Evolutionary conservation across 768 basidiomycete genomes (phyloP).

Genomic region (Tylopilus subfusipes): DNA sequence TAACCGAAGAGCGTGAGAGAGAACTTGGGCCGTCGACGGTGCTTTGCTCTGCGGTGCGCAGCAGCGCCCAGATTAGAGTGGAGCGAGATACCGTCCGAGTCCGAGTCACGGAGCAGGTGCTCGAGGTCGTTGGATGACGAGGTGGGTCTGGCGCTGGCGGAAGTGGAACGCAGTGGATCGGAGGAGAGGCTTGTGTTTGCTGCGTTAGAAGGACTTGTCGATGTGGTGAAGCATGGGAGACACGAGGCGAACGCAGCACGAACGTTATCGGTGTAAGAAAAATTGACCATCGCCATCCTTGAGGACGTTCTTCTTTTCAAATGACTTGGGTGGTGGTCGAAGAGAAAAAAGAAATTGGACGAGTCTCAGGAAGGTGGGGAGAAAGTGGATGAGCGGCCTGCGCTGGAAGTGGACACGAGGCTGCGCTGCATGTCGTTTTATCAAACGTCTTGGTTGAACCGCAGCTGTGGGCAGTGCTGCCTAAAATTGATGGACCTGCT

Average conservation of each 20-base stretch:
- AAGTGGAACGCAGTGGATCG: constrained; percentile 26
- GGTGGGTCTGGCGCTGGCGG: constrained; percentile 6
- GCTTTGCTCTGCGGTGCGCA: constrained; percentile 30
- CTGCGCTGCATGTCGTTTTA: background rate
- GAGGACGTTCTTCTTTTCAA: background rate
- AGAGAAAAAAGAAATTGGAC: background rate
- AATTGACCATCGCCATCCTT: constrained; percentile 35
- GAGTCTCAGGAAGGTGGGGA: background rate
- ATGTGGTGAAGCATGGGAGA: constrained; percentile 51
- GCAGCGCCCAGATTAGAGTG: constrained; percentile 56
- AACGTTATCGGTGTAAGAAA: constrained; percentile 63
- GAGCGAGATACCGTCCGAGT: constrained; percentile 58
- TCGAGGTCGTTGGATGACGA: constrained; percentile 41
- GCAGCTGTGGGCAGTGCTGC: background rate
- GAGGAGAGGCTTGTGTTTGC: constrained; percentile 8
- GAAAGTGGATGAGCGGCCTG: background rate
- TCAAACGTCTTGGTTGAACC: background rate
- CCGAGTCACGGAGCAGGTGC: constrained; percentile 47
- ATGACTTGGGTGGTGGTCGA: background rate
- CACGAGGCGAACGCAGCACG: constrained; percentile 59
- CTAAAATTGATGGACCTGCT: too few species aligned
- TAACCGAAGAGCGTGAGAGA: constrained; percentile 62
- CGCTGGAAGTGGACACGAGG: background rate
- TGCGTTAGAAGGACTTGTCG: constrained; percentile 1
- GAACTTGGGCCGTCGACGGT: constrained; percentile 31